Evolutionary conservation across 805 yeast genomes (phyloP).

Genomic region (Kodamaea leandrae): DNA sequence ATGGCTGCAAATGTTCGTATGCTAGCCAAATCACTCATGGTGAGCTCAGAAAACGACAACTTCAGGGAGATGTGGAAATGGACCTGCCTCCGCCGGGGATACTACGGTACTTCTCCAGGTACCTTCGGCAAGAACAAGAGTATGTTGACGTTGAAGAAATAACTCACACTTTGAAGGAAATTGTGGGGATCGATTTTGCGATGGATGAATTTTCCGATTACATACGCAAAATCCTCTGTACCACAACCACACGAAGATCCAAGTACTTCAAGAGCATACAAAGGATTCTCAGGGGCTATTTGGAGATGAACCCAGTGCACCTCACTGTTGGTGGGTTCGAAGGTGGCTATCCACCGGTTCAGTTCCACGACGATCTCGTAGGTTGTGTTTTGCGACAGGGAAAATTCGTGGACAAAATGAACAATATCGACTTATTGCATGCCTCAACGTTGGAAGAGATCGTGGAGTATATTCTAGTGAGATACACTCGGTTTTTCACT

Average conservation of each 20-base stretch:
- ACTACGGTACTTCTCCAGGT: too few species aligned
- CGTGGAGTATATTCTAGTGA: conserved; percentile 13
- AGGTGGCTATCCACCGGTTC: too few species aligned
- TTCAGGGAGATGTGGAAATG: background rate
- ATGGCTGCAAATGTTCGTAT: background rate
- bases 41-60: background rate
- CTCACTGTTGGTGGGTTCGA: too few species aligned
- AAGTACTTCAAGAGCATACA: background rate
- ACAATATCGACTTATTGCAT: conserved; percentile 17
- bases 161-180: too few species aligned
- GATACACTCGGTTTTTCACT: too few species aligned
- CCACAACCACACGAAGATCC: background rate
- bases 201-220: too few species aligned
- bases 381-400: conserved; percentile 24
- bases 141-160: too few species aligned
- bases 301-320: conserved; percentile 9
- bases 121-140: background rate
- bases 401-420: conserved; percentile 21
- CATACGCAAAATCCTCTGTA: too few species aligned
- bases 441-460: conserved; percentile 6
- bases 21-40: background rate
- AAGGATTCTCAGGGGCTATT: conserved; percentile 7
- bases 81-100: background rate
- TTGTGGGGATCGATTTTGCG: too few species aligned
- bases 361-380: too few species aligned